A percentile compares a stretch with the other conserved stretches of the same genome.
phyloP scores from a whole-genome alignment of 345 rosid species.

The Camelina hispida region DNA sequence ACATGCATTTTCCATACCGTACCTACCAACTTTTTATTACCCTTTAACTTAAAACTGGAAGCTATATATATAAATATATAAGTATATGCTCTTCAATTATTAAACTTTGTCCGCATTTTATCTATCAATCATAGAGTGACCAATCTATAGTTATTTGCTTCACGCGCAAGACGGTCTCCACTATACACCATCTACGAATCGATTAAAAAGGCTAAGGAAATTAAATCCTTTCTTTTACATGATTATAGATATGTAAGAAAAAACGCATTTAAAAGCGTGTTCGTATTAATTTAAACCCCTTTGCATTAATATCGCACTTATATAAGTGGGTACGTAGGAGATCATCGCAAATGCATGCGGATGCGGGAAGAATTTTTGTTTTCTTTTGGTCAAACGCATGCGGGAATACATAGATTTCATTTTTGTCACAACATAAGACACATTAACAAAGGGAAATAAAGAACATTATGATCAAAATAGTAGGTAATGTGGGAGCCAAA shows the following conservation, averaged over 20 bases:
- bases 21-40: constrained; percentile 36
- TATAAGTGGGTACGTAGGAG: constrained; percentile 28
- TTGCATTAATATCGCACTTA: not conserved
- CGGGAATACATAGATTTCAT: not conserved
- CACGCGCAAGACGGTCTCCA: constrained; percentile 41
- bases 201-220: not conserved
- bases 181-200: constrained; percentile 2
- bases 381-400: constrained; percentile 14
- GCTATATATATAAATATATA: not conserved
- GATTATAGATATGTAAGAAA: constrained; percentile 3
- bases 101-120: constrained; percentile 31
- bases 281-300: not conserved
- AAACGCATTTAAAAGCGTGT: not conserved
- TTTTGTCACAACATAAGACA: not conserved
- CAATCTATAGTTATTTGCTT: constrained; percentile 27
- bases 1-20: constrained; percentile 33
- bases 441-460: constrained; percentile 8
- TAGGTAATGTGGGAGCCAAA: constrained; percentile 29
- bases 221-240: not conserved
- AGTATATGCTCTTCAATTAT: constrained; percentile 22
- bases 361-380: too few species aligned
- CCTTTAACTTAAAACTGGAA: constrained; percentile 12
- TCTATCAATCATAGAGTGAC: constrained; percentile 29
- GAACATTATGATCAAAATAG: constrained; percentile 3
- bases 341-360: constrained; percentile 32